phyloP scores from a whole-genome alignment of 83 land plant genomes.

The Picea mariana region DNA sequence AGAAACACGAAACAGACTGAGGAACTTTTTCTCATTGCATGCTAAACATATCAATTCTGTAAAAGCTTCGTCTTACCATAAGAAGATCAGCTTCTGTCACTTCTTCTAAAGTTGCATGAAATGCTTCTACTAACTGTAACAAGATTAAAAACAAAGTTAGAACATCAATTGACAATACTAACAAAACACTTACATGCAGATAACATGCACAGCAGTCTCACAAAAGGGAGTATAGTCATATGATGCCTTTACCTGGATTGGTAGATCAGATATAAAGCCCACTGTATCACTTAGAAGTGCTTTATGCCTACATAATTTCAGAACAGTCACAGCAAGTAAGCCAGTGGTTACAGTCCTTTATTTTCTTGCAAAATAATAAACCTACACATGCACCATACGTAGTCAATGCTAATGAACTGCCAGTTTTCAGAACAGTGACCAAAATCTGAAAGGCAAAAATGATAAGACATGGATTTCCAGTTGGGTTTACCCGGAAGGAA shows the following conservation, averaged over 20 bases:
- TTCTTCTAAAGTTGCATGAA: conserved; percentile 97
- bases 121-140: conserved; percentile 90
- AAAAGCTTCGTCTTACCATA: conserved; percentile 54
- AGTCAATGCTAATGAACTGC: too few species aligned
- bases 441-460: background rate
- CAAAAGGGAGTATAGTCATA: background rate
- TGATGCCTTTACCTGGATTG: conserved; percentile 67
- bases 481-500: conserved; percentile 87
- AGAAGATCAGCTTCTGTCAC: conserved; percentile 94
- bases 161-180: background rate
- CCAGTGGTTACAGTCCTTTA: background rate
- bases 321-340: conserved; percentile 1
- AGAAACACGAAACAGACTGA: background rate
- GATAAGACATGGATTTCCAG: background rate
- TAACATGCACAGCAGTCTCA: background rate
- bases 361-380: background rate
- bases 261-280: conserved; percentile 96
- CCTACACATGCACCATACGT: background rate
- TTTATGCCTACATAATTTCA: conserved; percentile 56
- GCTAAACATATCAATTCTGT: background rate
- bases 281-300: conserved; percentile 95
- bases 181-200: background rate
- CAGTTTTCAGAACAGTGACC: background rate
- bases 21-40: background rate
- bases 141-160: background rate